Percentiles rank a stretch among this genome's conserved stretches.
phyloP scores from a whole-genome alignment of 1,139 yeast genomes.

The Nadsonia commutata region DNA sequence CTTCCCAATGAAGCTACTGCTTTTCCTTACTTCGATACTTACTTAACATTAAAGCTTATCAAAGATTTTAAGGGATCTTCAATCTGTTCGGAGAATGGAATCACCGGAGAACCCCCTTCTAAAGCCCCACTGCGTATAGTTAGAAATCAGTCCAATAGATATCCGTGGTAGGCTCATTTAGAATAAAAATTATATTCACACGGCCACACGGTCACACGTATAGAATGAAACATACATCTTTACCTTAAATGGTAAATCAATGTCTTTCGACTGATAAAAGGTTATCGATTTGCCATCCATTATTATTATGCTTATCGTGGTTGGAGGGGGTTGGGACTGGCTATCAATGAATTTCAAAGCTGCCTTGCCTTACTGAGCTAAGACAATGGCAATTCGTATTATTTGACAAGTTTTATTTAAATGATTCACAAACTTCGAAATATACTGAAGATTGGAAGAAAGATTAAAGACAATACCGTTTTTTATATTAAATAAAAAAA shows the following conservation, averaged over 20 bases:
- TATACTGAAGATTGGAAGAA: too few species aligned
- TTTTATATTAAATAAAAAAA: too few species aligned
- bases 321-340: too few species aligned
- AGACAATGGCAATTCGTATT: too few species aligned
- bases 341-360: too few species aligned
- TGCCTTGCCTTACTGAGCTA: too few species aligned
- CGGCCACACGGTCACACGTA: constrained; percentile 2
- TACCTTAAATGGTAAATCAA: constrained; percentile 40
- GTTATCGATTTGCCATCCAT: constrained; percentile 39
- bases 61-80: constrained; percentile 31
- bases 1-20: too few species aligned
- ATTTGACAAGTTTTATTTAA: too few species aligned
- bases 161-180: too few species aligned
- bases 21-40: too few species aligned
- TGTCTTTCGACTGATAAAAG: constrained; percentile 64
- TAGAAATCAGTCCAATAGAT: not conserved
- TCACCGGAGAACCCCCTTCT: constrained; percentile 34
- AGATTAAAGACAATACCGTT: too few species aligned
- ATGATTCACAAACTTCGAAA: too few species aligned
- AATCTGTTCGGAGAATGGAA: constrained; percentile 40
- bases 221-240: constrained; percentile 22
- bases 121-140: constrained; percentile 20
- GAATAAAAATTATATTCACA: not conserved
- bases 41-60: constrained; percentile 12
- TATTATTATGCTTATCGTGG: not conserved